Evolutionary conservation across 75 land plant genomes (phyloP), one percentile per base, ranked within the genome.

Genomic region (Isoetes taiwanensis): DNA sequence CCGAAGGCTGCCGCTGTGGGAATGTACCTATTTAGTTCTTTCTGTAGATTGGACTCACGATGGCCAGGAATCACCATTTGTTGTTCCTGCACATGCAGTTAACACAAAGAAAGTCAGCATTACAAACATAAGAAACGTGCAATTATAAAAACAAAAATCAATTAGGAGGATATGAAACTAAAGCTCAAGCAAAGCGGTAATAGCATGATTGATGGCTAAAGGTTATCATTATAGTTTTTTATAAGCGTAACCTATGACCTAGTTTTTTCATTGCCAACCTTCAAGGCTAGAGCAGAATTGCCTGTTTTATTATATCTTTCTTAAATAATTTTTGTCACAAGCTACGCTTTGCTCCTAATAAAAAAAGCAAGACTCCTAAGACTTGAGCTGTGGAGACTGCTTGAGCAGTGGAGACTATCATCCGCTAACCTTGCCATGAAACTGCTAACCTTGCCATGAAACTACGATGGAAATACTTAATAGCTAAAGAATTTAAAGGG

Each of bases 41-140:
- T 82, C 61, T 82, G 85, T 0, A 82, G 46, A 59, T 79, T 82
- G 12, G 82, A 72, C 25, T 82, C 83, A 5, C 85, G 50, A 32
- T 81, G 85, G 2, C 85, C 85, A 34, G 85, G 83, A 81, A 81
- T 79, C 50, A 81, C 85, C 85, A 81, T 82, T 76, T 79, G 83
- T 73, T 82, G 85, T 58, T 78, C 82, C 82, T 81, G 62, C 20
- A 64, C 19, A 41, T 23, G 20, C 24, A 50, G 61, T 1, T 27
- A n/a, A 58, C 2, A 28, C 0, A 17, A n/a, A 3, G 32, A 17
- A 14, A 11, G 30, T 29, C 20, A 5, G 14, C 26, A 62, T 33
- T 20, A 28, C n/a, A 16, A 28, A 35, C 17, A 58, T 39, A 9
- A 27, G 33, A 19, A 28, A 4, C 31, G 20, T 28, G 14, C 32